Conservation (phyloP, 257 asterid genomes). For the Primulina eburnea region DNA sequence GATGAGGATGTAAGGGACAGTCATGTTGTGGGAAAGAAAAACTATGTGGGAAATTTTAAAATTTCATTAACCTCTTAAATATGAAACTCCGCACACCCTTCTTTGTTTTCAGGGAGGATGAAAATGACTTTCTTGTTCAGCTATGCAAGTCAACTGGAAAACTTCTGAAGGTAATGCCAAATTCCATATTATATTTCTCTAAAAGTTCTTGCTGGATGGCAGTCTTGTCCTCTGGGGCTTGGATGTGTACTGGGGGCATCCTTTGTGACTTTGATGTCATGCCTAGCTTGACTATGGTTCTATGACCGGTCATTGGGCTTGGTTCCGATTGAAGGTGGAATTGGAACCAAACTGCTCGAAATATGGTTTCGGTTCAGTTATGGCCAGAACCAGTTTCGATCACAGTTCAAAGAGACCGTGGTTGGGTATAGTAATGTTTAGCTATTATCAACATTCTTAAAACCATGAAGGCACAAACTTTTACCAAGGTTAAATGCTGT, state of each 20-base stretch:
- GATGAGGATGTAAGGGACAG: background rate
- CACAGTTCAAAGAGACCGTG: background rate
- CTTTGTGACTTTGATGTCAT: too few relatives aligned
- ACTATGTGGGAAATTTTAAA: background rate
- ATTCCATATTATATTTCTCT: too few relatives aligned
- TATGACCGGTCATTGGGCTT: too few relatives aligned
- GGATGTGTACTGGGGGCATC: too few relatives aligned
- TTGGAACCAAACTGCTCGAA: too few relatives aligned
- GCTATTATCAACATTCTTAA: background rate
- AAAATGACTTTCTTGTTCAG: conserved; percentile 78
- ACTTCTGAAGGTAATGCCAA: conserved; percentile 66
- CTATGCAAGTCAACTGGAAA: conserved; percentile 80
- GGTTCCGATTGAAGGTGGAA: too few relatives aligned
- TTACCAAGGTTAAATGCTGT: background rate
- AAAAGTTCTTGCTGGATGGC: too few relatives aligned
- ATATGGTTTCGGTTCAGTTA: too few relatives aligned
- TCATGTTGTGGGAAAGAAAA: background rate
- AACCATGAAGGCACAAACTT: conserved; percentile 3
- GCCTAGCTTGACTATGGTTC: too few relatives aligned
- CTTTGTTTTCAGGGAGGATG: conserved; percentile 66
- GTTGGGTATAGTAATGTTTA: background rate
- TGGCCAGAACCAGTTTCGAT: too few relatives aligned
- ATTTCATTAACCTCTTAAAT: background rate
- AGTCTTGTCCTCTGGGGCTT: too few relatives aligned
- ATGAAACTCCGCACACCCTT: conserved; percentile 2